A percentile compares a stretch with the other conserved stretches of the same genome.
Evolutionary conservation across 1,284 basidiomycete genomes (phyloP).

Genomic region (Moesziomyces parantarcticus): DNA sequence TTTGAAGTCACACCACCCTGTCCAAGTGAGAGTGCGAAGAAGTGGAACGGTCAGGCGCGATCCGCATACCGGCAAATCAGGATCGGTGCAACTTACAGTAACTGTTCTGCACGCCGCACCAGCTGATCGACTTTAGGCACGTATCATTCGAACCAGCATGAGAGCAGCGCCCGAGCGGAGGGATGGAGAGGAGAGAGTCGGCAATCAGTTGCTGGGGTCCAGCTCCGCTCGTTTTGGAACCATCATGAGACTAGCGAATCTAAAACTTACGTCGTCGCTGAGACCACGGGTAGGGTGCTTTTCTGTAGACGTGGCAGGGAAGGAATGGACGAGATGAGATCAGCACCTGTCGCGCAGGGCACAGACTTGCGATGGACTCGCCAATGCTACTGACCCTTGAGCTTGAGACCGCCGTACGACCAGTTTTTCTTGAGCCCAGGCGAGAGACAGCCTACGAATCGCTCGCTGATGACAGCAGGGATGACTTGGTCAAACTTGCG

Average conservation of each 20-base stretch:
- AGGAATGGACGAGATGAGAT: not conserved
- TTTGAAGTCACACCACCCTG: slow-evolving; percentile 25
- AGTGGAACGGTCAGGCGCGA: not conserved
- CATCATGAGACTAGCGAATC: not conserved
- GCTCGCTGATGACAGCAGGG: slow-evolving; percentile 13
- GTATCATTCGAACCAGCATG: not conserved
- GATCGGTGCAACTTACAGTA: slow-evolving; percentile 1
- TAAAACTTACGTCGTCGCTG: slow-evolving; percentile 11
- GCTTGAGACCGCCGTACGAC: slow-evolving; percentile 18
- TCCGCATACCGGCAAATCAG: not conserved
- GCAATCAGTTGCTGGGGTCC: too few relatives aligned
- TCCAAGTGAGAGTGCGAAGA: not conserved
- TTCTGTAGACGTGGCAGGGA: slow-evolving; percentile 1
- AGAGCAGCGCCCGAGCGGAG: not conserved
- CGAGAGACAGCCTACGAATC: slow-evolving; percentile 14
- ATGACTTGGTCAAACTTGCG: slow-evolving; percentile 17
- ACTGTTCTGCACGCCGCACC: slow-evolving; percentile 26
- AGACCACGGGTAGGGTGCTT: slow-evolving; percentile 22
- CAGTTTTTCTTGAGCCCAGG: slow-evolving; percentile 23
- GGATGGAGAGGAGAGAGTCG: not conserved
- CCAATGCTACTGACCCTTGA: not conserved
- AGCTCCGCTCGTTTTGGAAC: not conserved
- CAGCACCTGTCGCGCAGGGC: not conserved
- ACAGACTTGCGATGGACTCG: too few relatives aligned
- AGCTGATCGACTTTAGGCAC: not conserved